Conservation (phyloP, 495 filamentous ascomycete species). For the Daldinia vernicosa region DNA sequence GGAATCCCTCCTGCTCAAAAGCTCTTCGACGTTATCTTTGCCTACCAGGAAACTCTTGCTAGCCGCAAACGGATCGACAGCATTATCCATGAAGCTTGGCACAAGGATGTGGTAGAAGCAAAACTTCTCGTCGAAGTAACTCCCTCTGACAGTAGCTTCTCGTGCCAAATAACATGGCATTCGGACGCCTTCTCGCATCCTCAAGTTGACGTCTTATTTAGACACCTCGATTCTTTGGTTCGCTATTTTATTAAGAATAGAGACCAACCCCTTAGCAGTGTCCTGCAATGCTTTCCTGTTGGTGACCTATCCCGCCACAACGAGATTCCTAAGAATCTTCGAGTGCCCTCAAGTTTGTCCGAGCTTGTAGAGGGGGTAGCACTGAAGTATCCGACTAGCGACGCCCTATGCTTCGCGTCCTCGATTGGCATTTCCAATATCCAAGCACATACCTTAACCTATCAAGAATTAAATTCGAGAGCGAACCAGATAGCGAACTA, state of each 20-base stretch:
- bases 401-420: slow-evolving; percentile 68
- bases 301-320: slow-evolving; percentile 66
- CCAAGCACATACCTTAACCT: slow-evolving; percentile 61
- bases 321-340: slow-evolving; percentile 31
- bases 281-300: slow-evolving; percentile 47
- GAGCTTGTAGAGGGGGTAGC: slow-evolving; percentile 64
- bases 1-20: slow-evolving; percentile 55
- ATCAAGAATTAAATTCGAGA: slow-evolving; percentile 65
- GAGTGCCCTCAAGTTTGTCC: slow-evolving; percentile 51
- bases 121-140: slow-evolving; percentile 76
- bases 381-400: slow-evolving; percentile 54
- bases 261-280: slow-evolving; percentile 41
- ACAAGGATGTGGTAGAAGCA: slow-evolving; percentile 75
- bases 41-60: slow-evolving; percentile 77
- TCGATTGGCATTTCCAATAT: slow-evolving; percentile 48
- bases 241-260: slow-evolving; percentile 52
- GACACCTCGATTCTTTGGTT: slow-evolving; percentile 50
- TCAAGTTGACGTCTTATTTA: slow-evolving; percentile 58
- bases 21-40: slow-evolving; percentile 75
- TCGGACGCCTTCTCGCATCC: slow-evolving; percentile 52
- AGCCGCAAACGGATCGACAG: slow-evolving; percentile 42
- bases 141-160: slow-evolving; percentile 62
- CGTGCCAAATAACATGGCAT: slow-evolving; percentile 64
- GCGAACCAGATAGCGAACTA: slow-evolving; percentile 72
- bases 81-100: slow-evolving; percentile 59